A percentile compares a stretch with the other conserved stretches of the same genome.
phyloP scores from a whole-genome alignment of 805 yeast genomes.

The Kluyveromyces aestuarii region DNA sequence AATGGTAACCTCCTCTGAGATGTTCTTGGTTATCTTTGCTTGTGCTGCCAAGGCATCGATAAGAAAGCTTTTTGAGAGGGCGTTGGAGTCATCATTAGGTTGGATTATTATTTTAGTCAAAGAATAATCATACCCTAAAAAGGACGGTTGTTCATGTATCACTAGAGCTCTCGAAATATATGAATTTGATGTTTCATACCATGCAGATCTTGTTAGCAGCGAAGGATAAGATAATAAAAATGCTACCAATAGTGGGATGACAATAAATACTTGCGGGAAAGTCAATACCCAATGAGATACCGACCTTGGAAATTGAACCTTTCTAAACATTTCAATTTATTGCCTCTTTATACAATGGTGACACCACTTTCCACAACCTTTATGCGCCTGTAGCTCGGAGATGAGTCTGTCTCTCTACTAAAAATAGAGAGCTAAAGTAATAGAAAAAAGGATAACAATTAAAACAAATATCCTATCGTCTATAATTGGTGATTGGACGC shows the following conservation, averaged over 20 bases:
- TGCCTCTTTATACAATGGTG: background rate
- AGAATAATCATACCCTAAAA: conserved; percentile 24
- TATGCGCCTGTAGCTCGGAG: background rate
- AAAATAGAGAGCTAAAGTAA: background rate
- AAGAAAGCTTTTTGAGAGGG: conserved; percentile 31
- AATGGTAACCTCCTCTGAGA: conserved; percentile 13
- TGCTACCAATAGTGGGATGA: conserved; percentile 40
- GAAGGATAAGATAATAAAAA: conserved; percentile 44
- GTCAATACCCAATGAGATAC: conserved; percentile 1
- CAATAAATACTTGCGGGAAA: conserved; percentile 35
- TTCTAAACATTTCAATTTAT: background rate
- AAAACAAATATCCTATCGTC: no score
- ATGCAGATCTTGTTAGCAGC: conserved; percentile 29
- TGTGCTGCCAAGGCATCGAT: conserved; percentile 30
- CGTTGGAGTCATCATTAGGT: conserved; percentile 11
- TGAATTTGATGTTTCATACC: conserved; percentile 14
- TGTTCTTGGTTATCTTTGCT: conserved; percentile 19
- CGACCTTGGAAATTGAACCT: background rate
- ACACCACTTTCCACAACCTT: background rate
- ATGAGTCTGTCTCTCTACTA: background rate
- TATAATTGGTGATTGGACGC: background rate
- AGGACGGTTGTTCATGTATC: background rate
- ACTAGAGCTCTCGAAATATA: conserved; percentile 12
- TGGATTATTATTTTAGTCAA: conserved; percentile 17
- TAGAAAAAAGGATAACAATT: background rate